These are phyloP conservation scores for Apodospora peruviana DNA, from an alignment of 495 filamentous ascomycete species.

Conservation along the genomic window DNA sequence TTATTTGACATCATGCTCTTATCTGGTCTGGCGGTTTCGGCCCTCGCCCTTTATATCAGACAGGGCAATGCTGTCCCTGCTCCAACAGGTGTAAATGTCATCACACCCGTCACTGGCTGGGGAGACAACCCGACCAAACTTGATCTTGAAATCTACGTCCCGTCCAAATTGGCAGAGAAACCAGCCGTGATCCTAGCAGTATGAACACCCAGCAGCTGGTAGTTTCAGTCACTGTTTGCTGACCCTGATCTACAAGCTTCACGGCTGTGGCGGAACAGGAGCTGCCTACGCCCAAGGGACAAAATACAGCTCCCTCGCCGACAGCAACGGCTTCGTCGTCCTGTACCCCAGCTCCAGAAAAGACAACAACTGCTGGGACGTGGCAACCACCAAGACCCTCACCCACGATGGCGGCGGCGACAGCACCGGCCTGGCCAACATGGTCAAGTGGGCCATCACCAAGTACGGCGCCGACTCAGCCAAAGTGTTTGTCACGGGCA, in stretches of 20 bases:
- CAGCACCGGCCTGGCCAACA: conserved; percentile 45
- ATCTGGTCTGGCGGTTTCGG: no score
- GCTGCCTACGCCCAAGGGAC: conserved; percentile 32
- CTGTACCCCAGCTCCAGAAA: conserved; percentile 39
- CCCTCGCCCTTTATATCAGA: no score
- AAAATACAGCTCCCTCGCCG: conserved; percentile 33
- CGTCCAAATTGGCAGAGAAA: conserved; percentile 26
- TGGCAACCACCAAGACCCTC: conserved; percentile 34
- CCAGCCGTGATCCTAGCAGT: conserved; percentile 38
- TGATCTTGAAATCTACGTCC: conserved; percentile 35
- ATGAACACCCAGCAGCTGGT: conserved; percentile 1
- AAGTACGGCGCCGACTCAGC: conserved; percentile 41
- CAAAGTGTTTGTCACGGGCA: conserved; percentile 42
- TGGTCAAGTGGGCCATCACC: conserved; percentile 42
- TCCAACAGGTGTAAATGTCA: no score
- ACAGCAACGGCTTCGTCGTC: conserved; percentile 40
- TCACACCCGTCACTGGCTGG: conserved; percentile 16
- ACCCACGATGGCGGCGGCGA: conserved; percentile 48
- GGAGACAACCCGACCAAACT: conserved; percentile 37
- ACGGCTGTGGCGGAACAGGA: conserved; percentile 38
- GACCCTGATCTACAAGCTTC: conserved; percentile 10
- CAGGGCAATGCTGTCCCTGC: no score
- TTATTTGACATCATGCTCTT: no score
- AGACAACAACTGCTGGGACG: conserved; percentile 45
- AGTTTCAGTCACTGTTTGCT: no score